Percentiles rank a stretch among this genome's conserved stretches.
Evolutionary conservation across 495 filamentous ascomycete genomes (phyloP).

Genomic region (Aspergillus saccharolyticus): DNA sequence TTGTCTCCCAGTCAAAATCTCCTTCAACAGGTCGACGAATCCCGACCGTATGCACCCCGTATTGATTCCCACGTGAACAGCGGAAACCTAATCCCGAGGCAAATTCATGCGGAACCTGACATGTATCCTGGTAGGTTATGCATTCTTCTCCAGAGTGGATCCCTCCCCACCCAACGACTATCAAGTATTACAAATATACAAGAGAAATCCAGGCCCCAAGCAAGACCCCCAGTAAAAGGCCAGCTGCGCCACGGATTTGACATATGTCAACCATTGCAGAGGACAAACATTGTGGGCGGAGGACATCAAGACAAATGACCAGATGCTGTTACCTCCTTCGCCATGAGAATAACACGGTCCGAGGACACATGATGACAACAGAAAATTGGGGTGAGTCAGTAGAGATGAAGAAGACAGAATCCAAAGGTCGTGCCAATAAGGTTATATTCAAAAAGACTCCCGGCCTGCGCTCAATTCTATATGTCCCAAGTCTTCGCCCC

Average conservation of each 20-base stretch:
- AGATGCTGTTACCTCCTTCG: not conserved
- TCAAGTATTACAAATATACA: slow-evolving; percentile 5
- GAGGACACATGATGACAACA: slow-evolving; percentile 1
- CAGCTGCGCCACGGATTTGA: not conserved
- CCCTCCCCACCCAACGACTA: not conserved
- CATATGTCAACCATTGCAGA: not conserved
- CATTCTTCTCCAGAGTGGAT: not conserved
- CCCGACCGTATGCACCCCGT: not conserved
- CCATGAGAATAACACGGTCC: not conserved
- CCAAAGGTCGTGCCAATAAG: slow-evolving; percentile 5
- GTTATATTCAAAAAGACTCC: slow-evolving; percentile 19
- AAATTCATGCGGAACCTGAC: not conserved
- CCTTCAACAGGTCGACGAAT: too few species aligned
- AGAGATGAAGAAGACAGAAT: too few species aligned
- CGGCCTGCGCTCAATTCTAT: slow-evolving; percentile 21
- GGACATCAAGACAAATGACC: not conserved
- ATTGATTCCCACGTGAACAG: slow-evolving; percentile 11
- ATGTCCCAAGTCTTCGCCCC: slow-evolving; percentile 14
- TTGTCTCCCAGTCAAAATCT: too few species aligned
- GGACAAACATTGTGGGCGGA: not conserved
- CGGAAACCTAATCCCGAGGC: slow-evolving; percentile 15
- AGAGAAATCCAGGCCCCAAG: not conserved
- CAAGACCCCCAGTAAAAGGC: not conserved
- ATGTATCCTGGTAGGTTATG: not conserved
- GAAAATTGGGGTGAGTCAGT: not conserved